phyloP scores from a whole-genome alignment of 2,329 filamentous ascomycete genomes.

The Polychaeton citri region DNA sequence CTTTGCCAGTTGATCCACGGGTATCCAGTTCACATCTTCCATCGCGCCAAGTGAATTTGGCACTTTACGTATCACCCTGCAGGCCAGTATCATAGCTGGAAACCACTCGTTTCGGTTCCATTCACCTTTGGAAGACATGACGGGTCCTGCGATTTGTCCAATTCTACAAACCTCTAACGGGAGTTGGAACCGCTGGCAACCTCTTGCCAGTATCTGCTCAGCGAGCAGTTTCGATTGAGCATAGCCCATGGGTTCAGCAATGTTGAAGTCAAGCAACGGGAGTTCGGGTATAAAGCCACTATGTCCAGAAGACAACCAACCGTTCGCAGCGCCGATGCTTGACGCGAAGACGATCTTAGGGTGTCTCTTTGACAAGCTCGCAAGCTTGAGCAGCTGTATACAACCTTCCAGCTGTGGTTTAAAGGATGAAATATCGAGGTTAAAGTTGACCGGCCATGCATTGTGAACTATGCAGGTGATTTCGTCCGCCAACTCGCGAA shows the following conservation, averaged over 20 bases:
- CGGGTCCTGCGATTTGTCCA: slow-evolving; percentile 16
- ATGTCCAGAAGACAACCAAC: not conserved
- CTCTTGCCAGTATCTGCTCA: slow-evolving; percentile 4
- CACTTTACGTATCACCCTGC: slow-evolving; percentile 23
- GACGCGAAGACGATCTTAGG: slow-evolving; percentile 38
- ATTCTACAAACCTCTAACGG: slow-evolving; percentile 12
- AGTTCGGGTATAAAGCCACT: slow-evolving; percentile 15
- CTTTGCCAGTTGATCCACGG: slow-evolving; percentile 26
- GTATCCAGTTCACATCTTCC: slow-evolving; percentile 30
- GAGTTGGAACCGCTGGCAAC: slow-evolving; percentile 1
- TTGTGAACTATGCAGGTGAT: slow-evolving; percentile 37
- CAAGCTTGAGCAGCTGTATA: slow-evolving; percentile 29
- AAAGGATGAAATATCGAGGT: slow-evolving; percentile 37
- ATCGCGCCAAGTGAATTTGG: slow-evolving; percentile 25
- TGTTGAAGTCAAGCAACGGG: slow-evolving; percentile 13
- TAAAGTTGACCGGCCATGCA: slow-evolving; percentile 46
- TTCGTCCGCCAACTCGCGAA: slow-evolving; percentile 9
- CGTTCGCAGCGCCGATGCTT: slow-evolving; percentile 30
- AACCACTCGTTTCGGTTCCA: slow-evolving; percentile 33
- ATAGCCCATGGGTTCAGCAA: slow-evolving; percentile 12
- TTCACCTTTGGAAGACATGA: slow-evolving; percentile 11
- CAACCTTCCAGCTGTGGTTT: slow-evolving; percentile 34
- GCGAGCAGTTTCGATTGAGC: slow-evolving; percentile 12
- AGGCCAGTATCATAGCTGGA: slow-evolving; percentile 28
- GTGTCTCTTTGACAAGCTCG: slow-evolving; percentile 21